Evolutionary conservation across 768 basidiomycete genomes (phyloP).

Genomic region (Cyathus striatus): DNA sequence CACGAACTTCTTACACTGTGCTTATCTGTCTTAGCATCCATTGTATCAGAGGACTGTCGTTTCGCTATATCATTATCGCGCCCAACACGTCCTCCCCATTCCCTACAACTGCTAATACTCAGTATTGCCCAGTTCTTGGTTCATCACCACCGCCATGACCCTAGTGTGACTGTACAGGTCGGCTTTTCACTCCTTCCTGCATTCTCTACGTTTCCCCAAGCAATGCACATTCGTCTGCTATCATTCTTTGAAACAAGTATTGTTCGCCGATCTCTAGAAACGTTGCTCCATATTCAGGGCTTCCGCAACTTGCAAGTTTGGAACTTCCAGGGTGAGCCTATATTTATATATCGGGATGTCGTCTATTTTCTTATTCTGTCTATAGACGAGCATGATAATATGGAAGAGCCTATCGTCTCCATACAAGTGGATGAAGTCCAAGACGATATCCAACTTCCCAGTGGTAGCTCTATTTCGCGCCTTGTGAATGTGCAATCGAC

Average conservation of each 20-base stretch:
- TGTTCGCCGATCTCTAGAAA: constrained; percentile 47
- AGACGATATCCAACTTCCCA: constrained; percentile 14
- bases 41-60: constrained; percentile 70
- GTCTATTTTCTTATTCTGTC: too few relatives aligned
- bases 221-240: constrained; percentile 61
- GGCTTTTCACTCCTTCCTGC: constrained; percentile 71
- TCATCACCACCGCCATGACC: constrained; percentile 45
- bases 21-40: constrained; percentile 53
- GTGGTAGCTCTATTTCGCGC: constrained; percentile 17
- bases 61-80: constrained; percentile 55
- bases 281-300: constrained; percentile 34
- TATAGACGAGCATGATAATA: neutral
- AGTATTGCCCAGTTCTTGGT: constrained; percentile 70
- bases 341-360: too few relatives aligned
- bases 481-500: constrained; percentile 36
- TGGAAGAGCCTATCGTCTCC: constrained; percentile 39
- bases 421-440: constrained; percentile 56
- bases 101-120: constrained; percentile 66
- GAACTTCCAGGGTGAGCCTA: too few relatives aligned
- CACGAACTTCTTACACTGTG: constrained; percentile 57
- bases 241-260: constrained; percentile 64
- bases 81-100: constrained; percentile 65
- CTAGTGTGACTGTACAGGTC: constrained; percentile 51
- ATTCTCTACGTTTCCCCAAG: constrained; percentile 58
- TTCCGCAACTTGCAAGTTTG: too few relatives aligned